Conservation (phyloP, 163 green algal genomes). For the Trebouxiophyceae sp. region DNA sequence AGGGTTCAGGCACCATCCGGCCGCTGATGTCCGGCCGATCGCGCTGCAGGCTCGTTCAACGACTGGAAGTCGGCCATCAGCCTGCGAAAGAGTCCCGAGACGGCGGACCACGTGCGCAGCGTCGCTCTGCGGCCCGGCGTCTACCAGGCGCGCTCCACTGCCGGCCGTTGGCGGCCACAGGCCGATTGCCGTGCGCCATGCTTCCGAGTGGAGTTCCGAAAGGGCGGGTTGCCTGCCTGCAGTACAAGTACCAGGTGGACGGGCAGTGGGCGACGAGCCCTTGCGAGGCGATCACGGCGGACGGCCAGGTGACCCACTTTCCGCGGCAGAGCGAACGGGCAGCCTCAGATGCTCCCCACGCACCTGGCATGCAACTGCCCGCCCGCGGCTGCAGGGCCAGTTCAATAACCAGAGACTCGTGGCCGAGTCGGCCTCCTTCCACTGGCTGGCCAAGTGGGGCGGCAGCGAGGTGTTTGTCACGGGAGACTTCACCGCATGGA, state of each 20-base stretch:
- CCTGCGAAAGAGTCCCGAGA: constrained; percentile 18
- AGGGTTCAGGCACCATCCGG: not conserved
- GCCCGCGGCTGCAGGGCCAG: constrained; percentile 22
- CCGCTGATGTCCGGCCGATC: not conserved
- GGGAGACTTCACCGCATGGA: constrained; percentile 39
- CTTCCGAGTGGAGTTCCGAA: too few relatives aligned
- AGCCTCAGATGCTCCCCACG: constrained; percentile 11
- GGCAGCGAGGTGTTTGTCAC: constrained; percentile 32
- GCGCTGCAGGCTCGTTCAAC: constrained; percentile 39
- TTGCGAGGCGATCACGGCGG: constrained; percentile 41
- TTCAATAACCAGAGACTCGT: constrained; percentile 46
- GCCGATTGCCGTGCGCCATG: too few relatives aligned
- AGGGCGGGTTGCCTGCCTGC: constrained; percentile 10
- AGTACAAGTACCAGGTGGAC: constrained; percentile 69
- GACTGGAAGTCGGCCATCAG: constrained; percentile 35
- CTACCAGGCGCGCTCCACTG: constrained; percentile 29
- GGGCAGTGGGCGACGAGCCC: constrained; percentile 46
- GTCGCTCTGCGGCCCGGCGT: constrained; percentile 34
- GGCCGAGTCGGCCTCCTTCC: constrained; percentile 37
- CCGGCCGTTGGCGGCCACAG: too few relatives aligned
- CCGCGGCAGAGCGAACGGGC: not conserved
- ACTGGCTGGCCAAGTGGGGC: constrained; percentile 21
- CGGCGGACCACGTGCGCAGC: constrained; percentile 36
- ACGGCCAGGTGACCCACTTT: constrained; percentile 24
- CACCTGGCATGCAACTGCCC: too few relatives aligned